Conservation (phyloP, 2,329 filamentous ascomycete species). For the Setomelanomma holmii region DNA sequence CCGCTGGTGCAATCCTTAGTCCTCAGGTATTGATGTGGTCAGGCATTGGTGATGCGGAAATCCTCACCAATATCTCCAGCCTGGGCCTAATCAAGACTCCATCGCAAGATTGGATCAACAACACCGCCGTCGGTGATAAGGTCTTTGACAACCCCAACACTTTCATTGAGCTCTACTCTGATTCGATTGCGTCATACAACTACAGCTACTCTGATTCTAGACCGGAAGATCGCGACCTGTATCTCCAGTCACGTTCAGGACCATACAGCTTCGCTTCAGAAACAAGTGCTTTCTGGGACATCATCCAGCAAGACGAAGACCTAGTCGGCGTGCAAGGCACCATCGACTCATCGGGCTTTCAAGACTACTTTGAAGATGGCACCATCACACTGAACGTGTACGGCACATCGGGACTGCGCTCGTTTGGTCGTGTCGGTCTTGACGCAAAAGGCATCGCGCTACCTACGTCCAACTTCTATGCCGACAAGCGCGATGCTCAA, state of each 20-base stretch:
- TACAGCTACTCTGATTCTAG: constrained; percentile 57
- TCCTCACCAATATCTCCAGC: constrained; percentile 40
- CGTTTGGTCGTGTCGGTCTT: constrained; percentile 56
- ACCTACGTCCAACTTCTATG: constrained; percentile 54
- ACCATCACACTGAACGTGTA: constrained; percentile 65
- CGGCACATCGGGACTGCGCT: constrained; percentile 62
- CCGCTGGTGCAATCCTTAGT: constrained; percentile 43
- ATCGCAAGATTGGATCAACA: constrained; percentile 58
- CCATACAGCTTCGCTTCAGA: constrained; percentile 63
- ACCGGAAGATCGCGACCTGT: constrained; percentile 53
- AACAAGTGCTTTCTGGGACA: constrained; percentile 62
- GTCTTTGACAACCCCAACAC: constrained; percentile 66
- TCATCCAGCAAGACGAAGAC: constrained; percentile 53
- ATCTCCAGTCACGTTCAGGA: constrained; percentile 58
- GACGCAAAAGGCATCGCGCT: constrained; percentile 55
- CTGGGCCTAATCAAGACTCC: constrained; percentile 45
- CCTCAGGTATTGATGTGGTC: constrained; percentile 51
- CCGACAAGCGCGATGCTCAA: constrained; percentile 56
- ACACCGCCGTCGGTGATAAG: constrained; percentile 57
- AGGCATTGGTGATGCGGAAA: constrained; percentile 42
- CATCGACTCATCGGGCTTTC: constrained; percentile 57
- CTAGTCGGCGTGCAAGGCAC: constrained; percentile 60
- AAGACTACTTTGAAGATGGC: constrained; percentile 50
- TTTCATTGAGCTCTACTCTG: constrained; percentile 57
- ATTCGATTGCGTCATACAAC: constrained; percentile 56